phyloP scores from a whole-genome alignment of 768 basidiomycete genomes.

The Albatrellus ellisii region DNA sequence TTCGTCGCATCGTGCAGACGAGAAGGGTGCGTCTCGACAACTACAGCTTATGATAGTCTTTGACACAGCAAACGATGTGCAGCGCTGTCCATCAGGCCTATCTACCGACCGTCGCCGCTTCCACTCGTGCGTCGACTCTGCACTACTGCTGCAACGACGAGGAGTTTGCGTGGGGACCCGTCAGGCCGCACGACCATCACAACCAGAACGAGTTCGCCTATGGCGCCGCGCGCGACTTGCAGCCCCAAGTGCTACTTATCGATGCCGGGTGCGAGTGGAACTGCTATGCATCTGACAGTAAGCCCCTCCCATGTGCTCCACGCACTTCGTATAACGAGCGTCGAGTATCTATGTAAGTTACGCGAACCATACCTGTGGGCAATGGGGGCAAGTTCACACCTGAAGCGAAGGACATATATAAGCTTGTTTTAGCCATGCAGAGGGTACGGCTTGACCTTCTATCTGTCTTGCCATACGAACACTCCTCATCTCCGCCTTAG shows the following conservation, averaged over 20 bases:
- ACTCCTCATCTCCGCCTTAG: constrained; percentile 22
- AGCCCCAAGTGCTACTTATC: constrained; percentile 72
- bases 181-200: constrained; percentile 37
- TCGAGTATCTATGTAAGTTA: constrained; percentile 25
- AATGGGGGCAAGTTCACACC: constrained; percentile 83
- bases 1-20: constrained; percentile 85
- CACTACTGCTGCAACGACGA: constrained; percentile 94
- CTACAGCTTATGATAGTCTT: neutral
- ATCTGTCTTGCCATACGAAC: neutral
- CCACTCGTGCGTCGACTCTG: constrained; percentile 75
- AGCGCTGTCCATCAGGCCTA: constrained; percentile 86
- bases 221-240: constrained; percentile 26
- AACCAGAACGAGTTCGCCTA: constrained; percentile 37
- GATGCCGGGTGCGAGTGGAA: constrained; percentile 92
- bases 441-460: constrained; percentile 30
- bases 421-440: constrained; percentile 87
- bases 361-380: constrained; percentile 84
- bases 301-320: constrained; percentile 11
- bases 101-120: constrained; percentile 83
- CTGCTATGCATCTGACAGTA: constrained; percentile 53
- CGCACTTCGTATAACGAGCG: constrained; percentile 12
- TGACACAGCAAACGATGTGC: neutral
- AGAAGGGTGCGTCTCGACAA: constrained; percentile 49
- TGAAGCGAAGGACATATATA: constrained; percentile 73
- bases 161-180: constrained; percentile 77